Base-by-base conservation (phyloP, 371 early-diverging fungal species). In the Vittaforma corneae region DNA sequence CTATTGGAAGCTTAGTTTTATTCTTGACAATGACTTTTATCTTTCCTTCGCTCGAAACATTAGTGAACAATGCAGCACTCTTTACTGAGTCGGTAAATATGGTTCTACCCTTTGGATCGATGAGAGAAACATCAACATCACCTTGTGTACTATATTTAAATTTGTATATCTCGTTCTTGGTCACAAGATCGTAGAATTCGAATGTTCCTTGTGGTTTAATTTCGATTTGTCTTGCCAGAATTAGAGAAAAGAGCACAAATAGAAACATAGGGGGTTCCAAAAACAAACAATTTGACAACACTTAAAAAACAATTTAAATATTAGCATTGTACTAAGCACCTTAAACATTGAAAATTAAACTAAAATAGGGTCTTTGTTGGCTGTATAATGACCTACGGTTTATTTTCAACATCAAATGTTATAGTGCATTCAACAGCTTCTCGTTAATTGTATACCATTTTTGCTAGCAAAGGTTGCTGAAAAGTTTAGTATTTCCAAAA, bases 21-120 rank as follows among this genome's bases (percentile, higher is more conserved):
- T 73, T 73, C 28, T 52, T 38, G 33, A 73, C 37, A 20, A 45
- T 29, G 26, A 70, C 54, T 24, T 28, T 65, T 28, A 73, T 24
- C 29, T 42, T 30, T 0, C 68, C 66, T 9, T 40, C 50, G 20
- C 24, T 14, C 3, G 14, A 32, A 3, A 33, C 33, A 26, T 60
- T 56, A 24, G 42, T 37, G 51, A 45, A 62, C 14, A 69, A 9
- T 5, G 52, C 51, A 11, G 53, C 65, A 37, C 34, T 51, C n/a
- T 30, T 16, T 29, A 38, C 35, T 2, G 33, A 32, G 30, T 30
- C 51, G n/a, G 20, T 28, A 5, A 34, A 37, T 18, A 65, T 65
- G 18, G n/a, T 30, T 26, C 26, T 65, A 1, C 45, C 50, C 2
- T 24, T 35, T 1, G 29, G 9, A 53, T 66, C 67, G 44, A 47